Percentiles rank a stretch among this genome's conserved stretches.
Evolutionary conservation across 208 protist genomes (phyloP).

Genomic region (Paratrypanosoma confusum): DNA sequence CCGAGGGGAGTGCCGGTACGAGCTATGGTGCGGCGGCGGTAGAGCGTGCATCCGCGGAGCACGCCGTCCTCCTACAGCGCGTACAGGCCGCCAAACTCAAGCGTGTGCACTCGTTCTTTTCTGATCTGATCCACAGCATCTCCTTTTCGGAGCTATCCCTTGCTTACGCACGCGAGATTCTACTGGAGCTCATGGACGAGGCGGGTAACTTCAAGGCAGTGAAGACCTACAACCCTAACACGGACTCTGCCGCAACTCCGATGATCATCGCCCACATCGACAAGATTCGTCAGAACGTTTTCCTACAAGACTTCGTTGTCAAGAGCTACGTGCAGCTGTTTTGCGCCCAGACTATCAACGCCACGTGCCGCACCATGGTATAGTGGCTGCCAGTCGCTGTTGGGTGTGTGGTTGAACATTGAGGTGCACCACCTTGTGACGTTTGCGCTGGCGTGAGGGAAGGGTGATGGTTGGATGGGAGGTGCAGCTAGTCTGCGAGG

Average conservation of each 20-base stretch:
- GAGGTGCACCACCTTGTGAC: too few relatives aligned
- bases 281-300: slow-evolving; percentile 24
- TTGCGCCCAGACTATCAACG: slow-evolving; percentile 54
- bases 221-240: slow-evolving; percentile 39
- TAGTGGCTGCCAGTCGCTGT: too few relatives aligned
- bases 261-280: slow-evolving; percentile 50
- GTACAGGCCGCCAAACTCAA: neutral
- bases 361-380: slow-evolving; percentile 57
- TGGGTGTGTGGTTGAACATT: too few relatives aligned
- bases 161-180: slow-evolving; percentile 29
- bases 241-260: slow-evolving; percentile 39
- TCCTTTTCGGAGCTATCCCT: slow-evolving; percentile 62
- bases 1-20: too few relatives aligned
- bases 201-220: slow-evolving; percentile 24
- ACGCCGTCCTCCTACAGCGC: slow-evolving; percentile 10
- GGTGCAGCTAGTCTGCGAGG: too few relatives aligned
- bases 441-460: too few relatives aligned
- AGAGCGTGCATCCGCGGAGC: slow-evolving; percentile 16
- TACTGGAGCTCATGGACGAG: slow-evolving; percentile 14
- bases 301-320: slow-evolving; percentile 58
- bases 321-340: slow-evolving; percentile 52
- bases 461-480: too few relatives aligned
- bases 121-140: slow-evolving; percentile 38
- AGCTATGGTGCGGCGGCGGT: slow-evolving; percentile 2
- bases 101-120: slow-evolving; percentile 27